Conservation (phyloP, 2,329 filamentous ascomycete species). For the Penicillium sp. region DNA sequence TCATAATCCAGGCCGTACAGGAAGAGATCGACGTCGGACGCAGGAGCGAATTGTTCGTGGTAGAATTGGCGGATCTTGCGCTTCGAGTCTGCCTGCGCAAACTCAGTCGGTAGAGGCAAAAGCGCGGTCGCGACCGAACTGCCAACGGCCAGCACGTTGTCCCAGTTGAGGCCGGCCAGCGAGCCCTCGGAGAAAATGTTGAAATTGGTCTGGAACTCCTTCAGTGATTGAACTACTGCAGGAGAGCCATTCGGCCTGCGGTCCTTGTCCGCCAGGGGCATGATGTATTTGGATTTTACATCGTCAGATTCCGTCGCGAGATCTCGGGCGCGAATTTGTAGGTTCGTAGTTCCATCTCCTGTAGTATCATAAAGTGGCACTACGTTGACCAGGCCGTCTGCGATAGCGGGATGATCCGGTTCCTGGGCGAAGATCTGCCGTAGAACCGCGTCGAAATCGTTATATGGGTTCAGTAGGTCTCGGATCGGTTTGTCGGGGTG, state of each 20-base stretch:
- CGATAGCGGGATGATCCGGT: conserved; percentile 34
- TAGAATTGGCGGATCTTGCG: conserved; percentile 71
- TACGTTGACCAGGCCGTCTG: conserved; percentile 38
- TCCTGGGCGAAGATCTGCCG: conserved; percentile 47
- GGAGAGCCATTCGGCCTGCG: conserved; percentile 67
- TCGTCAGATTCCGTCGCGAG: conserved; percentile 34
- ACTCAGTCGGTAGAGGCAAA: conserved; percentile 69
- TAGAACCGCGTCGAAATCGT: conserved; percentile 40
- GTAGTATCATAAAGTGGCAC: conserved; percentile 39
- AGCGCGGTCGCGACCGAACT: conserved; percentile 81
- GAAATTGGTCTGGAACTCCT: conserved; percentile 80
- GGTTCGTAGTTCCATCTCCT: conserved; percentile 25
- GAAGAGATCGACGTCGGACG: conserved; percentile 87
- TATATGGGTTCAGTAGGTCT: conserved; percentile 42
- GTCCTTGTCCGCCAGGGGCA: conserved; percentile 50
- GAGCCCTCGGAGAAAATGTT: conserved; percentile 80
- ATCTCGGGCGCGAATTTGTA: conserved; percentile 41
- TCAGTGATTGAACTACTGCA: conserved; percentile 69
- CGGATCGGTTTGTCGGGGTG: conserved; percentile 31
- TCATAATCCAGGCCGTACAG: conserved; percentile 79
- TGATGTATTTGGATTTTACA: conserved; percentile 39
- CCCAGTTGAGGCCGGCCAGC: conserved; percentile 77
- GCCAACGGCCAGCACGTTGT: conserved; percentile 79
- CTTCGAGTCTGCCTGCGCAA: conserved; percentile 61
- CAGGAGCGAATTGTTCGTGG: conserved; percentile 78